Conservation (phyloP, 1,139 yeast species). For the Candida tunisiensis region DNA sequence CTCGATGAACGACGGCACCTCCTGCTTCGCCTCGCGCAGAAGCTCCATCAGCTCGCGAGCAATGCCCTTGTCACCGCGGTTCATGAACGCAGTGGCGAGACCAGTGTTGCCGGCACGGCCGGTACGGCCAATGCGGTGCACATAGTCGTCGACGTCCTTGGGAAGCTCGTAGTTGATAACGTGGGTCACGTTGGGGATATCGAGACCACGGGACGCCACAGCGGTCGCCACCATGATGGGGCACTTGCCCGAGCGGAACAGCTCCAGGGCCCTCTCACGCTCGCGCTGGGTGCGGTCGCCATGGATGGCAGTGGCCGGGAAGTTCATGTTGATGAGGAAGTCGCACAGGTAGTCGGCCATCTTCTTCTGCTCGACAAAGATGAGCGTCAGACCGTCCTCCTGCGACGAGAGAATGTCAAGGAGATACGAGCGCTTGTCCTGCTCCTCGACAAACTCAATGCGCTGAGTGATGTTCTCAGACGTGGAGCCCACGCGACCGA, state of each 20-base stretch:
- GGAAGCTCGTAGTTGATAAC: slow-evolving; percentile 96
- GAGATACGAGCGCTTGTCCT: slow-evolving; percentile 82
- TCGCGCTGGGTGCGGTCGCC: slow-evolving; percentile 98
- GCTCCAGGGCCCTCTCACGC: slow-evolving; percentile 92
- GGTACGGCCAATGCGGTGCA: slow-evolving; percentile 99
- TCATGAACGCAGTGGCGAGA: slow-evolving; percentile 95
- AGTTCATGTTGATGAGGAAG: slow-evolving; percentile 72
- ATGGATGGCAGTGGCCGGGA: slow-evolving; percentile 96
- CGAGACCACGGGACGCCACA: slow-evolving; percentile 98
- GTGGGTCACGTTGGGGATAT: slow-evolving; percentile 96
- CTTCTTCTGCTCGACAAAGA: slow-evolving; percentile 96
- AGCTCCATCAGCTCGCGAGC: slow-evolving; percentile 80
- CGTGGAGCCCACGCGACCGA: slow-evolving; percentile 97
- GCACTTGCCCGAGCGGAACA: slow-evolving; percentile 72
- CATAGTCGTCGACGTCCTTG: slow-evolving; percentile 93
- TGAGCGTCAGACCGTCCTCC: slow-evolving; percentile 68
- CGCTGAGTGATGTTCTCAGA: slow-evolving; percentile 95
- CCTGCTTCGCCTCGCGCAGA: slow-evolving; percentile 93
- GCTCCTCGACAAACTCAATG: slow-evolving; percentile 84
- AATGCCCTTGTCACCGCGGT: slow-evolving; percentile 85
- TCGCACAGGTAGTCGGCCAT: slow-evolving; percentile 95
- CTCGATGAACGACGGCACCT: slow-evolving; percentile 77
- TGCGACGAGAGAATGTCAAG: slow-evolving; percentile 77
- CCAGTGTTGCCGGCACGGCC: slow-evolving; percentile 99
- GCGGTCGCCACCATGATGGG: slow-evolving; percentile 97